Base-by-base conservation (phyloP, 1,284 basidiomycete genomes). In the Trichosporon asahii region DNA sequence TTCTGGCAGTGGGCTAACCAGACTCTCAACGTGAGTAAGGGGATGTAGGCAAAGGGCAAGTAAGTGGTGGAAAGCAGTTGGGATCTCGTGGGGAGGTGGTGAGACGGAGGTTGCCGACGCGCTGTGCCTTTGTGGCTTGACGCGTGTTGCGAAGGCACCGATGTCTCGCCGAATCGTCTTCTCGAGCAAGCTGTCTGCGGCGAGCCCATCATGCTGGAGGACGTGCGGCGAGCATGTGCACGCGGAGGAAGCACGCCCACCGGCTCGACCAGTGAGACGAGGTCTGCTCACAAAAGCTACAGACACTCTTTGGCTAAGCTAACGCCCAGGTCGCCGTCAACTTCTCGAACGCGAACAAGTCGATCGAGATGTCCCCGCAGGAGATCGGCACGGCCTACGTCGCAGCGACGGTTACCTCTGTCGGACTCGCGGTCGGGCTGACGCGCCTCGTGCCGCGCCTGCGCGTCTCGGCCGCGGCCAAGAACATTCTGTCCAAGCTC, bases 1-100 rank as follows among this genome's bases (percentile, higher is more conserved):
- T 86, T 86, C 76, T 87, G 86, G 86, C 86, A 87, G 75, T 87
- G 85, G 84, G 82, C 83, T 6, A 87, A 87, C 73, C 86, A 87
- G 76, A 84, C 82, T 0, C 77, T 87, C 27, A 87, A 86, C 75
- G 84, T 84, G 25, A 27, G 53, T 25, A 12, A 33, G 3, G 3
- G 31, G 49, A 14, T n/a, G 37, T 12, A 40, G 37, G 37, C 37
- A 33, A 33, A 4, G 31, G 3, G 9, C 9, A 3, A n/a, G n/a
- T n/a, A n/a, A n/a, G n/a, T n/a, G n/a, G n/a, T n/a, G n/a, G n/a
- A n/a, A n/a, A n/a, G n/a, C n/a, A 33, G 1, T 33, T 8, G 31
- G 11, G 31, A 33, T 33, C 31, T 37, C 35, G 35, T 37, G 35
- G 11, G 11, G 35, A 8, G 3, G 35, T 12, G 31, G 35, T 37